Conservation (phyloP, 148 eudicot species). For the Nepenthes gracilis region DNA sequence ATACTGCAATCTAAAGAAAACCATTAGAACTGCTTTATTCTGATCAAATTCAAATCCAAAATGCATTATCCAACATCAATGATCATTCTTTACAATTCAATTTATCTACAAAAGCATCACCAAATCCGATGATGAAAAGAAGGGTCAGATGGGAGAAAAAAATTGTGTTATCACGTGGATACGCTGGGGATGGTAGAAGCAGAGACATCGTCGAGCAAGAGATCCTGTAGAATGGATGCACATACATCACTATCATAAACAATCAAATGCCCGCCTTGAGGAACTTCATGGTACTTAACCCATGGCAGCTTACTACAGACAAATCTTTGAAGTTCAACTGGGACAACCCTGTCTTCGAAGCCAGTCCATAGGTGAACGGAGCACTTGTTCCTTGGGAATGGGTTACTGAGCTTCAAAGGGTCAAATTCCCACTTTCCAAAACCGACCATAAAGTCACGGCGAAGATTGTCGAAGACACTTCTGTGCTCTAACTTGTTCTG, state of each 20-base stretch:
- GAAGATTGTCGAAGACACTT: slow-evolving; percentile 51
- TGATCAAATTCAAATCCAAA: too few species aligned
- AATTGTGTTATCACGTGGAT: background rate
- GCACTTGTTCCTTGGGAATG: slow-evolving; percentile 51
- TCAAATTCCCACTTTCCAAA: slow-evolving; percentile 66
- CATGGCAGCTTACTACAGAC: slow-evolving; percentile 23
- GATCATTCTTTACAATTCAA: too few species aligned
- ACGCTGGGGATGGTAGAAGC: slow-evolving; percentile 1
- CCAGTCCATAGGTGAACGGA: slow-evolving; percentile 88
- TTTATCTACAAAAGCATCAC: too few species aligned
- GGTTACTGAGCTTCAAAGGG: slow-evolving; percentile 43
- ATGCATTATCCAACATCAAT: too few species aligned
- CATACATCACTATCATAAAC: slow-evolving; percentile 16
- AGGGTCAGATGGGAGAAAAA: background rate
- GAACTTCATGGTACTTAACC: slow-evolving; percentile 24
- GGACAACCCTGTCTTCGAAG: slow-evolving; percentile 51
- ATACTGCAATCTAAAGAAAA: too few species aligned
- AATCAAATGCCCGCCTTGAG: slow-evolving; percentile 24
- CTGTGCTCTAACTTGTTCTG: slow-evolving; percentile 66
- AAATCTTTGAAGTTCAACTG: slow-evolving; percentile 14
- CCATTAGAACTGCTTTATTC: too few species aligned
- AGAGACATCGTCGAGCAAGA: slow-evolving; percentile 13
- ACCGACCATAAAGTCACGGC: slow-evolving; percentile 53
- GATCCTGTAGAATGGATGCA: slow-evolving; percentile 21
- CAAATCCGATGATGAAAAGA: too few species aligned